Base-by-base conservation (phyloP, 768 basidiomycete species). In the Crepidotus variabilis region DNA sequence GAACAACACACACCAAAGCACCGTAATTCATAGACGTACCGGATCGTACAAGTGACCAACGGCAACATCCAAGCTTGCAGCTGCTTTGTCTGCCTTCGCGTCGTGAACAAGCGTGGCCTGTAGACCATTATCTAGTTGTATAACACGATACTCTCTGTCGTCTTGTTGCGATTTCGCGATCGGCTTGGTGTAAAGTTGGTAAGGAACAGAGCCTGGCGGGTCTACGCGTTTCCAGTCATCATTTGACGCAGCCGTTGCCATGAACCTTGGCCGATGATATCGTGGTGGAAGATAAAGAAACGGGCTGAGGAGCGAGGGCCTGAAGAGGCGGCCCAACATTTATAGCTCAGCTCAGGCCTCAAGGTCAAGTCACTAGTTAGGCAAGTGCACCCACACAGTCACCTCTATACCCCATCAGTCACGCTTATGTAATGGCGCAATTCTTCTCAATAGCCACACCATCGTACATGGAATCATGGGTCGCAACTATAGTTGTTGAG, bases 1-100 rank as follows among this genome's bases (percentile, higher is more conserved):
- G 33, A 50, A 33, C 23, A 75, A 81, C 4, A 8, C 8, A 28
- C 28, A 28, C 28, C 8, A 8, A 28, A 4, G 28, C 8, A 8
- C 28, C 8, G 28, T 8, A 28, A 4, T 28, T 28, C 3, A 28
- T 28, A 4, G 28, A 28, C 88, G 71, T 67, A 92, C 92, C 14
- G 97, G 97, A 71, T 99, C 97, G 46, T 82, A 85, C 52, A 99
- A 71, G 71, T 98, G 95, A 3, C 97, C 97, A 1, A 98, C 94
- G 34, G 88, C 87, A 51, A 98, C 94, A 71, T 96, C 92, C 65
- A 99, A 79, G 66, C 92, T 92, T 1, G 96, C 97, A 0, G 94
- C 92, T 10, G 93, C 90, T 72, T 95, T 97, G 74, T 99, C 97
- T 5, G 95, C 85, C 60, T 84, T 86, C 0, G 82, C 72, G 67